These are phyloP conservation scores for Candida rishiriensis DNA, from an alignment of 805 yeast genomes.

Conservation along the genomic window DNA sequence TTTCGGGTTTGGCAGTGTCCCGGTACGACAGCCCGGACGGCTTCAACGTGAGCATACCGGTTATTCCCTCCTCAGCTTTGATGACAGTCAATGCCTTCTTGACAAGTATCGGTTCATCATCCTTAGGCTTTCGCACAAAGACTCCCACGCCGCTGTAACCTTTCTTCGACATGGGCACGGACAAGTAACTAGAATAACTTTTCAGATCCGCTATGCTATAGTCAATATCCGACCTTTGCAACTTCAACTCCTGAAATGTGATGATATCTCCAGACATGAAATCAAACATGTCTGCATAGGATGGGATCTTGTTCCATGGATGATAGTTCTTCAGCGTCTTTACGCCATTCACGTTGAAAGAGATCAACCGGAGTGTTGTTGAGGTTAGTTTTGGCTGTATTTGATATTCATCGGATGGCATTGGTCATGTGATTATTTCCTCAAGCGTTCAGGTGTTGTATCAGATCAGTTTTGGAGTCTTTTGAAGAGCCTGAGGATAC, in stretches of 20 bases:
- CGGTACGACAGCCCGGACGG: conserved; percentile 20
- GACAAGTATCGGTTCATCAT: conserved; percentile 36
- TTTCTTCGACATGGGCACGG: conserved; percentile 61
- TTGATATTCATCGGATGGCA: not conserved
- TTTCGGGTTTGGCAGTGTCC: conserved; percentile 19
- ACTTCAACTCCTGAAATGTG: conserved; percentile 84
- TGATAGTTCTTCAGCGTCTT: conserved; percentile 75
- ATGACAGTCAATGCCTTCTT: conserved; percentile 45
- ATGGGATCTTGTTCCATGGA: conserved; percentile 66
- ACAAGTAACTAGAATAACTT: conserved; percentile 60
- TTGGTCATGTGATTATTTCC: not conserved
- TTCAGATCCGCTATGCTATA: conserved; percentile 35
- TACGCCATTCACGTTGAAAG: conserved; percentile 84
- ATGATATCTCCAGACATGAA: conserved; percentile 66
- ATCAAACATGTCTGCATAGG: conserved; percentile 43
- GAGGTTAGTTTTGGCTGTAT: conserved; percentile 9
- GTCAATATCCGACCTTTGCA: conserved; percentile 47
- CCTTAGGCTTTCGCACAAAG: conserved; percentile 53
- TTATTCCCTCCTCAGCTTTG: conserved; percentile 87
- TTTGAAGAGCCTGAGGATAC: too few species aligned
- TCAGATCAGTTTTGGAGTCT: too few species aligned
- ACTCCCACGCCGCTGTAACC: conserved; percentile 95
- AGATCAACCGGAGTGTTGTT: conserved; percentile 22
- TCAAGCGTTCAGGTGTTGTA: too few species aligned
- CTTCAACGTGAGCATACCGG: conserved; percentile 51